Conservation (phyloP, 805 yeast species). For the Kluyveromyces wickerhamii region DNA sequence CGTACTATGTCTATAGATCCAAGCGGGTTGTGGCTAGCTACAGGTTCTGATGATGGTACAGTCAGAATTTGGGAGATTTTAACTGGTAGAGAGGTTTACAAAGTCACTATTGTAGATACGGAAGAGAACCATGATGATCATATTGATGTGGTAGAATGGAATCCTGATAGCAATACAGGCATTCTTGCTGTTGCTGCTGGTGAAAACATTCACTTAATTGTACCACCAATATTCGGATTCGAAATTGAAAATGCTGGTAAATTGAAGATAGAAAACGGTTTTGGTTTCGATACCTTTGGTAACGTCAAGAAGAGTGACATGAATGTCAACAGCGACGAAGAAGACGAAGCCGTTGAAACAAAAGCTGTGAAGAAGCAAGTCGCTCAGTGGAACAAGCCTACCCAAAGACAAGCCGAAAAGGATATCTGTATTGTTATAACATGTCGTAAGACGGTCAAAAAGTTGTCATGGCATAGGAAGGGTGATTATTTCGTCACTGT, state of each 20-base stretch:
- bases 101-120: conserved; percentile 41
- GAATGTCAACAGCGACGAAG: conserved; percentile 34
- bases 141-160: conserved; percentile 81
- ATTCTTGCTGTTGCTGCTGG: conserved; percentile 80
- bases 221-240: conserved; percentile 88
- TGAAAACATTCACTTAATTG: conserved; percentile 64
- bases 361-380: conserved; percentile 41
- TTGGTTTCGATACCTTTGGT: conserved; percentile 72
- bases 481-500: conserved; percentile 96
- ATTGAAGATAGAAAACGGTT: conserved; percentile 77
- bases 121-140: conserved; percentile 64
- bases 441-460: conserved; percentile 59
- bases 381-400: conserved; percentile 81
- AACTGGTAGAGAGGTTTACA: conserved; percentile 89
- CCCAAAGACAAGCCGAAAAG: conserved; percentile 46
- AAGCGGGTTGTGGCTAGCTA: conserved; percentile 88
- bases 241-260: conserved; percentile 78
- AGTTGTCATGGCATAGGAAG: conserved; percentile 89
- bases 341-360: conserved; percentile 34
- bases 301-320: conserved; percentile 38
- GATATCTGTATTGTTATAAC: conserved; percentile 73
- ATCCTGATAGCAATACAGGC: conserved; percentile 69
- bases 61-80: conserved; percentile 95
- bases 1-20: conserved; percentile 83
- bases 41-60: conserved; percentile 95